Conservation (phyloP, 192 early-diverging fungal genomes). For the Backusella mclennaniae region DNA sequence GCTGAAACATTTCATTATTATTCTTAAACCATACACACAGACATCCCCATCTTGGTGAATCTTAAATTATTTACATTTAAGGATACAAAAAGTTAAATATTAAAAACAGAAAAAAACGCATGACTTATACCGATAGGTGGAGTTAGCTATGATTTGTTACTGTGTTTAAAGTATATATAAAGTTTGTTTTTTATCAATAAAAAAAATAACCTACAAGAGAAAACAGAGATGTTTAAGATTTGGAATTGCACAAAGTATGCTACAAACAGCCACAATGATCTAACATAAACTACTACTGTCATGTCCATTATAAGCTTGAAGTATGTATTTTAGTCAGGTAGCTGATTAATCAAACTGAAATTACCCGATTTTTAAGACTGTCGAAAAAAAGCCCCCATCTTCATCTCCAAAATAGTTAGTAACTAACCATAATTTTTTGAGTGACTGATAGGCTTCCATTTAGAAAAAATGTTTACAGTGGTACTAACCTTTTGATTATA, state of each 20-base stretch:
- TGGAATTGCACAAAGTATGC: not conserved
- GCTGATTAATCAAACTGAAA: no score
- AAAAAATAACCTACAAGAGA: not conserved
- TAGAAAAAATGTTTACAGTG: not conserved
- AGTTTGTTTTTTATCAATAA: not conserved
- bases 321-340: no score
- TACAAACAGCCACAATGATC: not conserved
- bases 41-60: not conserved
- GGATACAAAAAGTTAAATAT: not conserved
- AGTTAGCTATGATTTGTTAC: not conserved
- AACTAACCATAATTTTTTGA: no score
- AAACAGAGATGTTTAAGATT: not conserved
- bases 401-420: no score
- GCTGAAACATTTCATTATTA: not conserved
- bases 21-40: not conserved
- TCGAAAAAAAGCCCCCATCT: no score
- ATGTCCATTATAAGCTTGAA: no score
- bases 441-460: no score
- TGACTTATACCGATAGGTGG: not conserved
- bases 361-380: no score
- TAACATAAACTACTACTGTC: no score
- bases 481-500: not conserved
- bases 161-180: not conserved
- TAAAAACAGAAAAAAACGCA: not conserved
- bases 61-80: not conserved